Conservation (phyloP, 2,329 filamentous ascomycete species). For the Trichoderma sp. region DNA sequence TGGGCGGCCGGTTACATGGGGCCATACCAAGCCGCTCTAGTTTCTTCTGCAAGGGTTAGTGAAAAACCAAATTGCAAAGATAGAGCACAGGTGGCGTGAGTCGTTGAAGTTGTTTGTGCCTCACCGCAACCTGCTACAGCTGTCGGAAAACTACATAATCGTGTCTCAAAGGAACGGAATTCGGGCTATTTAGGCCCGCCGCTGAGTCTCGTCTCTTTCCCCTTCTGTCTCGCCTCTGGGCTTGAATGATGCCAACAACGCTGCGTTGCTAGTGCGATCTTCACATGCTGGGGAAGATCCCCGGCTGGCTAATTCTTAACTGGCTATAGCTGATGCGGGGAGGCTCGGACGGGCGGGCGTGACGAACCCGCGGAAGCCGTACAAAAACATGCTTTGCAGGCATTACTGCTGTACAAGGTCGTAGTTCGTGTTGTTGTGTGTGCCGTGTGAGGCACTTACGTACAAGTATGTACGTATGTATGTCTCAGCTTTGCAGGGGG, state of each 20-base stretch:
- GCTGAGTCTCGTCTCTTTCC: not conserved
- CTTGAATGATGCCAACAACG: not conserved
- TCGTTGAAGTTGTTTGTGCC: not conserved
- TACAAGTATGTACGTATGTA: not conserved
- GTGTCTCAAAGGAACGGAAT: not conserved
- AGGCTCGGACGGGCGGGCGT: not conserved
- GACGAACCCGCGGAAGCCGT: not conserved
- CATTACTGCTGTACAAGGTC: not conserved
- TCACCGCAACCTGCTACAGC: not conserved
- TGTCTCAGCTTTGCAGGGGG: not conserved
- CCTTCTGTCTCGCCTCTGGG: not conserved
- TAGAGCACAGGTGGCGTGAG: not conserved
- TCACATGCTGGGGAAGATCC: conserved; percentile 13
- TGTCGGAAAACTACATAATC: not conserved
- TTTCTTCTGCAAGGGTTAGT: not conserved
- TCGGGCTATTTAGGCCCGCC: not conserved
- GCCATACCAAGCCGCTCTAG: conserved; percentile 1
- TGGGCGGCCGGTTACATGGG: conserved; percentile 7
- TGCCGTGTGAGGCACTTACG: not conserved
- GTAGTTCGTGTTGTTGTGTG: not conserved
- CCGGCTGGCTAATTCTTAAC: not conserved
- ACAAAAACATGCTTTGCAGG: not conserved
- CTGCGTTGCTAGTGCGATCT: not conserved
- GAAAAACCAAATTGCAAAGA: not conserved
- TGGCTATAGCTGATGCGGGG: conserved; percentile 3